These are phyloP conservation scores for Lentinula detonsa DNA, from an alignment of 768 basidiomycete species.

Conservation along the genomic window DNA sequence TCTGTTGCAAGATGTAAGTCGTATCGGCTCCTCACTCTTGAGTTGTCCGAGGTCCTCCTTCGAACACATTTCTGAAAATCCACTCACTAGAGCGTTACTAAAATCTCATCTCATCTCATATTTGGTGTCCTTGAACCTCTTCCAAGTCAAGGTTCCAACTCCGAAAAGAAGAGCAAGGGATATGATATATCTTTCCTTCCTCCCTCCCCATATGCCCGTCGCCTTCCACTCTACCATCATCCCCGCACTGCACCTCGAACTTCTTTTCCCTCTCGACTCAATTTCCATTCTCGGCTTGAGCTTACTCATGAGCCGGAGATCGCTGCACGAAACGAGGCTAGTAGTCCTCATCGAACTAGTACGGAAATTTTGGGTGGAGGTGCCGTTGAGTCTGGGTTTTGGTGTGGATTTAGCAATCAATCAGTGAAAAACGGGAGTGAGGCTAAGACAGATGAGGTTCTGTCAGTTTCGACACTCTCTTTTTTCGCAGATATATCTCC, in stretches of 20 bases:
- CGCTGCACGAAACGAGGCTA: conserved; percentile 28
- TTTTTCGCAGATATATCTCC: conserved; percentile 53
- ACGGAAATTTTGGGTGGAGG: conserved; percentile 41
- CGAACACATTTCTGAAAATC: background rate
- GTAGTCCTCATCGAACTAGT: conserved; percentile 30
- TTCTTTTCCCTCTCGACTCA: background rate
- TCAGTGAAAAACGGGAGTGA: conserved; percentile 21
- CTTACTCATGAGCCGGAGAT: conserved; percentile 37
- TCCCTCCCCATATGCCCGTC: conserved; percentile 53
- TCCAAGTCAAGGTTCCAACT: background rate
- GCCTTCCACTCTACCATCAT: conserved; percentile 50
- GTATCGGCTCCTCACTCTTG: background rate
- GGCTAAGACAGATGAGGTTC: conserved; percentile 16
- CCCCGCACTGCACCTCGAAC: conserved; percentile 31
- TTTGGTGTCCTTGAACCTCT: conserved; percentile 41
- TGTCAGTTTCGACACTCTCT: conserved; percentile 24
- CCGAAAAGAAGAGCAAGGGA: conserved; percentile 9
- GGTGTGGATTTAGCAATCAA: conserved; percentile 40
- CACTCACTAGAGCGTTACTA: conserved; percentile 33
- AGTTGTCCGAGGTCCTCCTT: background rate
- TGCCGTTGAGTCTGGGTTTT: conserved; percentile 53
- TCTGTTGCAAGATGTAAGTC: conserved; percentile 49
- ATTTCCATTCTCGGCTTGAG: conserved; percentile 17
- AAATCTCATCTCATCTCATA: conserved; percentile 47
- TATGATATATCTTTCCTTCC: conserved; percentile 30